Evolutionary conservation across 768 basidiomycete genomes (phyloP).

Genomic region (Favolaschia claudopus): DNA sequence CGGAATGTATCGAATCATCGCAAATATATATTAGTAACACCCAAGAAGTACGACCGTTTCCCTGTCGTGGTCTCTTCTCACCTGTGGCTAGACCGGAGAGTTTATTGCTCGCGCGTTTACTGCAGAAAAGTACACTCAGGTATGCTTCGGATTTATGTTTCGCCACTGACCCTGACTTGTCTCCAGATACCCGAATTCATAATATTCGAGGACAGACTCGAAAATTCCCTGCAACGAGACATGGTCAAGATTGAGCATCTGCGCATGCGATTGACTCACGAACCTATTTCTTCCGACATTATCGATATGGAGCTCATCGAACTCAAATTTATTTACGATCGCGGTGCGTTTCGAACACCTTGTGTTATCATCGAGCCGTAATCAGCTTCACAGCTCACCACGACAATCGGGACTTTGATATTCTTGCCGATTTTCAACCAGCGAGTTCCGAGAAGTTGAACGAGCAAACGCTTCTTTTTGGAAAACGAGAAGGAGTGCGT

Average conservation of each 20-base stretch:
- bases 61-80: constrained; percentile 1
- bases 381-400: constrained; percentile 61
- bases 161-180: background rate
- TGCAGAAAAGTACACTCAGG: constrained; percentile 86
- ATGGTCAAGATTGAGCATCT: constrained; percentile 84
- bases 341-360: constrained; percentile 52
- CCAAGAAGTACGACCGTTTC: constrained; percentile 64
- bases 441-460: constrained; percentile 56
- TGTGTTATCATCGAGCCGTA: background rate
- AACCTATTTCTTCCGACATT: constrained; percentile 71
- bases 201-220: constrained; percentile 78
- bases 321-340: constrained; percentile 82
- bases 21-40: constrained; percentile 84
- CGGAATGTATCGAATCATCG: constrained; percentile 81
- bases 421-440: constrained; percentile 84
- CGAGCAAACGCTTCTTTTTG: constrained; percentile 74
- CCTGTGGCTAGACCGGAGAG: constrained; percentile 67
- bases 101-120: constrained; percentile 82
- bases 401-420: constrained; percentile 87
- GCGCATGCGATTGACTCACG: constrained; percentile 82
- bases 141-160: constrained; percentile 29
- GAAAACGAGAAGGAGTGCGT: constrained; percentile 68
- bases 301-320: constrained; percentile 87
- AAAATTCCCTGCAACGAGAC: constrained; percentile 87
- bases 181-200: constrained; percentile 84